phyloP scores from a whole-genome alignment of 2,329 filamentous ascomycete species.

The Neofusicoccum sp. region DNA sequence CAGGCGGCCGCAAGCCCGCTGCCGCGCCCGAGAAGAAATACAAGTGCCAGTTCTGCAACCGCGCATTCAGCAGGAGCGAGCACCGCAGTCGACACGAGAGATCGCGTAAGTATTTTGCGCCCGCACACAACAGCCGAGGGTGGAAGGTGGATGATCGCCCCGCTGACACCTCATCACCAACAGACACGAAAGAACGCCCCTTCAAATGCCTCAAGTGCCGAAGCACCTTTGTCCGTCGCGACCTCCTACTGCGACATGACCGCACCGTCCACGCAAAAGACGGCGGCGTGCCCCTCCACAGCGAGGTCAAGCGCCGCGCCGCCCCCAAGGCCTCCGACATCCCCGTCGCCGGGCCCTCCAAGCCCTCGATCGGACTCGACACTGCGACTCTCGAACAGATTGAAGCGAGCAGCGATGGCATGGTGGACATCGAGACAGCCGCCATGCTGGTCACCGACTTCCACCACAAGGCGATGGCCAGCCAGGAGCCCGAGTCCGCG shows the following conservation, averaged over 20 bases:
- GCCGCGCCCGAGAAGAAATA: constrained; percentile 93
- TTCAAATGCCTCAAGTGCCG: constrained; percentile 99
- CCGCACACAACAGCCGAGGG: constrained; percentile 25
- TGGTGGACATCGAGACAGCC: constrained; percentile 94
- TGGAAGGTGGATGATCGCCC: constrained; percentile 3
- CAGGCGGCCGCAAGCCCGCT: constrained; percentile 69
- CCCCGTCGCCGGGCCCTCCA: constrained; percentile 64
- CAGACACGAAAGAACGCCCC: constrained; percentile 97
- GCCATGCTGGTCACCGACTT: constrained; percentile 98
- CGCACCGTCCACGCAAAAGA: constrained; percentile 98
- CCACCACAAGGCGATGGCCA: constrained; percentile 87
- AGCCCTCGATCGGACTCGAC: constrained; percentile 78
- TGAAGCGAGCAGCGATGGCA: constrained; percentile 82
- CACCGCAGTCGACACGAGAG: constrained; percentile 95
- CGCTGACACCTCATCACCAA: constrained; percentile 28
- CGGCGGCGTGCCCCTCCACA: constrained; percentile 88
- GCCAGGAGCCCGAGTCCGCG: constrained; percentile 60
- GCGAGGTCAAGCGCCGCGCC: constrained; percentile 85
- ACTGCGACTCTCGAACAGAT: constrained; percentile 87
- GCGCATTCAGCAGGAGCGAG: constrained; percentile 95
- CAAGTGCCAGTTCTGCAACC: constrained; percentile 98
- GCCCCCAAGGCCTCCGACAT: constrained; percentile 61
- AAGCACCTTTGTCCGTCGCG: constrained; percentile 96
- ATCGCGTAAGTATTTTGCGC: constrained; percentile 73
- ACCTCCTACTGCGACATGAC: constrained; percentile 93